Percentiles rank a stretch among this genome's conserved stretches.
phyloP scores from a whole-genome alignment of 108 stramenopile species.

The Nitzschia sp. region DNA sequence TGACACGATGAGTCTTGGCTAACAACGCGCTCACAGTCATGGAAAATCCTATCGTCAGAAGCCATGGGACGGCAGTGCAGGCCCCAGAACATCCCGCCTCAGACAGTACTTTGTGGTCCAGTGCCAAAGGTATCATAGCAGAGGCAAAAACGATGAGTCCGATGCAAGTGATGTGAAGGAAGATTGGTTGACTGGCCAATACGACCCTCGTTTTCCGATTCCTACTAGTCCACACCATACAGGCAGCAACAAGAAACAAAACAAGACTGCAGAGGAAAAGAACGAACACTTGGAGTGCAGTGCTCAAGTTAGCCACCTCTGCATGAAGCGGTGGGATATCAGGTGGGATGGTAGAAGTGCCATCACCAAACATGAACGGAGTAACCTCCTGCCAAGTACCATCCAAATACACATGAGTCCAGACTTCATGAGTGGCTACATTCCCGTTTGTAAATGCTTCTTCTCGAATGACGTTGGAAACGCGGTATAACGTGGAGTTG shows the following conservation, averaged over 20 bases:
- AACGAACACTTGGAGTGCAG: not conserved
- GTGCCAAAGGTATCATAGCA: constrained; percentile 32
- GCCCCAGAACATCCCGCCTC: constrained; percentile 8
- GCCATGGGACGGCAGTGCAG: constrained; percentile 34
- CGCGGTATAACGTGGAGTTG: constrained; percentile 25
- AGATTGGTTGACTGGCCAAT: constrained; percentile 45
- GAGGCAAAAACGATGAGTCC: constrained; percentile 49
- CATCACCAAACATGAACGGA: constrained; percentile 44
- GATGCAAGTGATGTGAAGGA: constrained; percentile 40
- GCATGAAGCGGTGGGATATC: constrained; percentile 30
- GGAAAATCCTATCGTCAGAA: constrained; percentile 44
- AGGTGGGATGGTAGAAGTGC: constrained; percentile 31
- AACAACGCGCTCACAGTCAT: constrained; percentile 49
- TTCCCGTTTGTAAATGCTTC: not conserved
- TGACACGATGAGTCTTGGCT: constrained; percentile 56
- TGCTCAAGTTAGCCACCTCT: constrained; percentile 13
- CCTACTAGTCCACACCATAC: constrained; percentile 33
- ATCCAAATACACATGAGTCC: constrained; percentile 31
- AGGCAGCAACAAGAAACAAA: constrained; percentile 21
- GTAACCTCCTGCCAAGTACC: constrained; percentile 34
- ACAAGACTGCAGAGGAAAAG: constrained; percentile 7
- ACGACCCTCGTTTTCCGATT: constrained; percentile 30
- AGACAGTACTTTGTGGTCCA: constrained; percentile 24
- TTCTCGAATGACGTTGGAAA: constrained; percentile 37
- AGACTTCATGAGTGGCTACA: constrained; percentile 21